These are phyloP conservation scores for Karstenula rhodostoma DNA, from an alignment of 2,329 filamentous ascomycete species.

Conservation along the genomic window DNA sequence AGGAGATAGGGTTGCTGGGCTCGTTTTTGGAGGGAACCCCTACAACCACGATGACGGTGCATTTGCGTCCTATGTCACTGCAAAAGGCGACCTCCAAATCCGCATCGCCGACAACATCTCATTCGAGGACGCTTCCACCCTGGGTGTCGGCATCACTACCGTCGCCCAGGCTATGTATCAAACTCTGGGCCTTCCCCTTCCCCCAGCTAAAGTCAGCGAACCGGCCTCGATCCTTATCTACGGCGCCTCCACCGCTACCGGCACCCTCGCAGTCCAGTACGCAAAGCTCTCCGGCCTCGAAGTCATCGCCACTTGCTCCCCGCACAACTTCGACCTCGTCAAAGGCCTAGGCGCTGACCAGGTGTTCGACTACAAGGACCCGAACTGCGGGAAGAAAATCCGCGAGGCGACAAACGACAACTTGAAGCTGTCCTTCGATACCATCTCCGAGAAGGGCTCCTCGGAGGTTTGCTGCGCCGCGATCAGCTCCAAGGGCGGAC, in stretches of 20 bases:
- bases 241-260: conserved; percentile 53
- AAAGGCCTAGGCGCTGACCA: conserved; percentile 23
- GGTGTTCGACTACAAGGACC: conserved; percentile 54
- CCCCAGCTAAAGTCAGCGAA: conserved; percentile 23
- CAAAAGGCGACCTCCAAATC: conserved; percentile 7
- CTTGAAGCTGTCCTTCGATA: conserved; percentile 51
- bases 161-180: conserved; percentile 52
- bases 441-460: conserved; percentile 54
- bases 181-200: too few species aligned
- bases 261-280: conserved; percentile 28
- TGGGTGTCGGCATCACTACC: conserved; percentile 53
- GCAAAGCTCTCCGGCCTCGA: conserved; percentile 21
- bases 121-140: conserved; percentile 40
- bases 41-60: too few species aligned
- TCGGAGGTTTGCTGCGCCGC: background rate
- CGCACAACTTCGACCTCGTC: conserved; percentile 25
- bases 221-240: conserved; percentile 49
- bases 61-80: background rate
- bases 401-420: conserved; percentile 21
- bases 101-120: conserved; percentile 23
- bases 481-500: conserved; percentile 38
- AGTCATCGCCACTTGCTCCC: conserved; percentile 23
- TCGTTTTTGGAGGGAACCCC: conserved; percentile 42
- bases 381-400: conserved; percentile 54
- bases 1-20: conserved; percentile 43